Evolutionary conservation across 2,329 filamentous ascomycete species (phyloP).

Genomic region (Xylariaceae sp.): DNA sequence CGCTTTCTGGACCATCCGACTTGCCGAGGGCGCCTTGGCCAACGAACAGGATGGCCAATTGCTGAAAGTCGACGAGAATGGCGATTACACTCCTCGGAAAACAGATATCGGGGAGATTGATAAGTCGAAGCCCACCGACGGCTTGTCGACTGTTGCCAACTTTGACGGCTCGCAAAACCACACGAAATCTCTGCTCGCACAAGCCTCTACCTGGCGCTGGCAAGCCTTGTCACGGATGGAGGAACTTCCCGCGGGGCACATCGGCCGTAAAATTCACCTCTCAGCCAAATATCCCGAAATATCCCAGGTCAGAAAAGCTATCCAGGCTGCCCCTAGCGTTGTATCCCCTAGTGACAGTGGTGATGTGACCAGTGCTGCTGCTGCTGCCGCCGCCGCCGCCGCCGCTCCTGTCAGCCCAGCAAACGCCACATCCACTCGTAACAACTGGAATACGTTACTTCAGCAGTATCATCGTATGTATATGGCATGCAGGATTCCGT

Average conservation of each 20-base stretch:
- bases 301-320: conserved; percentile 16
- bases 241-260: conserved; percentile 39
- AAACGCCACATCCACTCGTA: not conserved
- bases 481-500: conserved; percentile 32
- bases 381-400: not conserved
- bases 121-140: conserved; percentile 15
- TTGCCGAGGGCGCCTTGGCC: conserved; percentile 36
- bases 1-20: conserved; percentile 51
- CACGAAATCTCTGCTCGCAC: conserved; percentile 30
- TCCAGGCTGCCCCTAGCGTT: conserved; percentile 1
- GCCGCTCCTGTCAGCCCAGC: not conserved
- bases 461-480: conserved; percentile 18
- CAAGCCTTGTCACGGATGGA: conserved; percentile 44
- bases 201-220: conserved; percentile 42
- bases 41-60: conserved; percentile 35
- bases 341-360: not conserved
- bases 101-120: conserved; percentile 29
- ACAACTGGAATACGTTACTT: conserved; percentile 23
- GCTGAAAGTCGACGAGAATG: conserved; percentile 38
- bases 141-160: conserved; percentile 23
- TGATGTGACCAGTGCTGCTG: not conserved
- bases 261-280: conserved; percentile 42
- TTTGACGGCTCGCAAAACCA: conserved; percentile 19
- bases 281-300: conserved; percentile 32
- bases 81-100: conserved; percentile 42